Evolutionary conservation across 345 rosid genomes (phyloP), one percentile per base, ranked within the genome.

Genomic region (Pugionium dolabratum): DNA sequence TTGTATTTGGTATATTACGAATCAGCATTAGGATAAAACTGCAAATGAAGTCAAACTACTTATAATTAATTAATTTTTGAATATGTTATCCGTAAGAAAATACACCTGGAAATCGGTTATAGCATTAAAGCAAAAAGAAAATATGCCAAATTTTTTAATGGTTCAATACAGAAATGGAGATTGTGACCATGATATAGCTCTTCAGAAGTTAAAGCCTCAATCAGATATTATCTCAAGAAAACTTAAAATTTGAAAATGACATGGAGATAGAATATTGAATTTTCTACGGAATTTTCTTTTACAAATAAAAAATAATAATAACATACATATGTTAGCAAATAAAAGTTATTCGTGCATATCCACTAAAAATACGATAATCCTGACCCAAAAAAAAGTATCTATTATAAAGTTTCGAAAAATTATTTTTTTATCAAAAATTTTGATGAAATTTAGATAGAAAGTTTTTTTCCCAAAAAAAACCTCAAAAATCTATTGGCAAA

Each of bases 1-100:
- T 52, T 25, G 47, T 36, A 54, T 70, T 45, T 69, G 39, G 61
- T 43, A 31, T 18, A 51, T 59, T 61, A 61, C 34, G 34, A 42
- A 27, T 42, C 59, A 50, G 66, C 66, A 40, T 34, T 40, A 49
- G 28, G 57, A 68, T 30, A 41, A 33, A 41, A 6, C 40, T 28
- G 29, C 6, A 54, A 27, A 34, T 6, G 10, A 55, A 44, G 52
- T 65, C 51, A 41, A 58, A 48, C 65, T 25, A 34, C 11, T 37
- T 30, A 50, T 5, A 37, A 36, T 4, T 6, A 18, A 18, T 18
- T 18, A 18, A 18, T 18, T 18, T 35, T 27, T 37, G 7, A 29
- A 31, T 49, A 39, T 6, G 32, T 41, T 28, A 64, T 64, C 30
- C 28, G 26, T 7, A 9, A 18, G 10, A 39, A 40, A 36, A 61